Conservation (phyloP, 306 rosid species). For the Prunus padus region DNA sequence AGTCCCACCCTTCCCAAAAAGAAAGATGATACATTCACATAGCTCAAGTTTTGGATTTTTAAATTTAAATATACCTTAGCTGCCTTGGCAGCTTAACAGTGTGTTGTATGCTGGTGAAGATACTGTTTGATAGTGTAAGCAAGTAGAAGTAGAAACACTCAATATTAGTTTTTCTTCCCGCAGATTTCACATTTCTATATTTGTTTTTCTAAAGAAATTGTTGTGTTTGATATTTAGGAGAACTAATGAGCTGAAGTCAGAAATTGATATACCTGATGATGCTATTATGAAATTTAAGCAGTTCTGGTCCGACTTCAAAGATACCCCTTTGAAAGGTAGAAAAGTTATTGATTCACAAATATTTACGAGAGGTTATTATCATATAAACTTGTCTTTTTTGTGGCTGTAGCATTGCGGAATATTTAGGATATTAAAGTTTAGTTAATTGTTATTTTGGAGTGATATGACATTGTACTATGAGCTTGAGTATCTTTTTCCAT, state of each 20-base stretch:
- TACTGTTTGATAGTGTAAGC: slow-evolving; percentile 20
- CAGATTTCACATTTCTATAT: not conserved
- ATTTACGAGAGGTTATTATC: not conserved
- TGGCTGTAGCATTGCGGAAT: not conserved
- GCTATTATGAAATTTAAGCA: slow-evolving; percentile 55
- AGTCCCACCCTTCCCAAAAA: not conserved
- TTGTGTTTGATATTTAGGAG: slow-evolving; percentile 50
- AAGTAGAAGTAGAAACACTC: slow-evolving; percentile 8
- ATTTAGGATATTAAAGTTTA: slow-evolving; percentile 1
- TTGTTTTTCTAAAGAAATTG: not conserved
- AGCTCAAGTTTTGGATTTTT: not conserved
- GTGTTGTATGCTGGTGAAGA: not conserved
- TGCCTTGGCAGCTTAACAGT: not conserved
- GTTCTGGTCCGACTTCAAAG: slow-evolving; percentile 72
- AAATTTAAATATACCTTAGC: not conserved
- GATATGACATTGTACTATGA: slow-evolving; percentile 14
- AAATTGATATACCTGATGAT: slow-evolving; percentile 66
- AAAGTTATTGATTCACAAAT: slow-evolving; percentile 18
- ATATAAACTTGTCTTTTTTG: slow-evolving; percentile 13
- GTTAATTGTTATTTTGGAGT: slow-evolving; percentile 5
- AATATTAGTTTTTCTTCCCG: not conserved
- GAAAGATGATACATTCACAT: not conserved
- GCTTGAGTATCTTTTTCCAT: slow-evolving; percentile 23
- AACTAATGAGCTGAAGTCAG: slow-evolving; percentile 78
- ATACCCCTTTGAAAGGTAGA: slow-evolving; percentile 80